These are phyloP conservation scores for Nicotiana sylvestris DNA, from an alignment of 257 asterid species.

Conservation along the genomic window DNA sequence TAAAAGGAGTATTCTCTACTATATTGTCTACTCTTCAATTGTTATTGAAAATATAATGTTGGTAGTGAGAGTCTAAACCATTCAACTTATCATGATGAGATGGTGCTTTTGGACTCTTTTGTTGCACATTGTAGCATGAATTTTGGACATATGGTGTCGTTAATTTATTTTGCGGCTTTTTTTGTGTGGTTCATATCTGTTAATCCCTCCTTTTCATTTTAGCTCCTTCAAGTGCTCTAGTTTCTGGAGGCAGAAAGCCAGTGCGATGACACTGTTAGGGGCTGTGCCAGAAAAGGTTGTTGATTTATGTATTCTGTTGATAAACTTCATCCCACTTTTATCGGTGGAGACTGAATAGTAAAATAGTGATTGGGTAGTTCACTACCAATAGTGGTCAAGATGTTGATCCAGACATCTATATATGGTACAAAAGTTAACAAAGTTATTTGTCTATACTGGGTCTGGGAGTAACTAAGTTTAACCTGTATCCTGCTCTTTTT, in stretches of 20 bases:
- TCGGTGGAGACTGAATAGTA: too few relatives aligned
- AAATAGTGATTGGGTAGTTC: not conserved
- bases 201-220: not conserved
- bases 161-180: not conserved
- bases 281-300: too few relatives aligned
- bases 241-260: too few relatives aligned
- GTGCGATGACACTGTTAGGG: too few relatives aligned
- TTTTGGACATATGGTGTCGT: not conserved
- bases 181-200: not conserved
- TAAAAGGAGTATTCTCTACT: constrained; percentile 1
- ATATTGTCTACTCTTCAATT: not conserved
- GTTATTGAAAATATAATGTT: not conserved
- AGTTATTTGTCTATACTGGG: not conserved
- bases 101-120: not conserved
- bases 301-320: too few relatives aligned
- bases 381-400: not conserved
- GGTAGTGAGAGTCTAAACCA: not conserved
- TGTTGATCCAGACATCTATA: not conserved
- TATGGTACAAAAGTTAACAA: not conserved
- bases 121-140: not conserved
- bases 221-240: not conserved
- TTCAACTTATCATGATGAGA: not conserved
- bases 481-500: not conserved
- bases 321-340: too few relatives aligned
- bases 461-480: not conserved